A percentile compares a stretch with the other conserved stretches of the same genome.
Evolutionary conservation across 2,329 filamentous ascomycete genomes (phyloP).

Genomic region (Aspergillus amoenus): DNA sequence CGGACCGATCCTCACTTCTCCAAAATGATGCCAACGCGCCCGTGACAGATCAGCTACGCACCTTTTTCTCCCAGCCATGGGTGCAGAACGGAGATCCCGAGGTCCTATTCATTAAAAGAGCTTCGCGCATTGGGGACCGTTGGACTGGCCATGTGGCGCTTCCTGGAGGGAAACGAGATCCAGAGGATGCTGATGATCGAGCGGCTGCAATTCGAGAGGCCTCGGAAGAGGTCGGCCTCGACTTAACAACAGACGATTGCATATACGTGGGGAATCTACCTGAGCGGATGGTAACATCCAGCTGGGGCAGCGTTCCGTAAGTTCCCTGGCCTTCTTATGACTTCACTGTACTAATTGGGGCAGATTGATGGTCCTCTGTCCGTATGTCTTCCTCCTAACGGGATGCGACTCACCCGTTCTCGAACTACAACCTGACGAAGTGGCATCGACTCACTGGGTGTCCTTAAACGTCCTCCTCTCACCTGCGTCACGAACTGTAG

Average conservation of each 20-base stretch:
- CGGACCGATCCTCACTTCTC: slow-evolving; percentile 29
- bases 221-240: slow-evolving; percentile 65
- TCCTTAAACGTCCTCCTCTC: slow-evolving; percentile 62
- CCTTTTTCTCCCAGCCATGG: slow-evolving; percentile 66
- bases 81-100: slow-evolving; percentile 66
- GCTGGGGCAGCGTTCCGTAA: slow-evolving; percentile 64
- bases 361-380: slow-evolving; percentile 68
- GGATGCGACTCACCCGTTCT: slow-evolving; percentile 56
- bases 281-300: slow-evolving; percentile 64
- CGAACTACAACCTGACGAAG: slow-evolving; percentile 66
- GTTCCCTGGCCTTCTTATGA: background rate
- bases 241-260: slow-evolving; percentile 51
- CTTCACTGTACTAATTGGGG: slow-evolving; percentile 16
- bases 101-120: slow-evolving; percentile 69
- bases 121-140: slow-evolving; percentile 62
- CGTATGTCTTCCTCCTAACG: slow-evolving; percentile 65
- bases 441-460: slow-evolving; percentile 69
- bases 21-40: slow-evolving; percentile 23
- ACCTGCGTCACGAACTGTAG: slow-evolving; percentile 59
- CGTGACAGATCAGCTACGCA: slow-evolving; percentile 46
- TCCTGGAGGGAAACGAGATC: slow-evolving; percentile 66
- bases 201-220: slow-evolving; percentile 65
- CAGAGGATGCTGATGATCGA: slow-evolving; percentile 62
- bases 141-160: slow-evolving; percentile 70
- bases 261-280: slow-evolving; percentile 61